phyloP scores from a whole-genome alignment of 331 rosid species.

The Acacia pycnantha region DNA sequence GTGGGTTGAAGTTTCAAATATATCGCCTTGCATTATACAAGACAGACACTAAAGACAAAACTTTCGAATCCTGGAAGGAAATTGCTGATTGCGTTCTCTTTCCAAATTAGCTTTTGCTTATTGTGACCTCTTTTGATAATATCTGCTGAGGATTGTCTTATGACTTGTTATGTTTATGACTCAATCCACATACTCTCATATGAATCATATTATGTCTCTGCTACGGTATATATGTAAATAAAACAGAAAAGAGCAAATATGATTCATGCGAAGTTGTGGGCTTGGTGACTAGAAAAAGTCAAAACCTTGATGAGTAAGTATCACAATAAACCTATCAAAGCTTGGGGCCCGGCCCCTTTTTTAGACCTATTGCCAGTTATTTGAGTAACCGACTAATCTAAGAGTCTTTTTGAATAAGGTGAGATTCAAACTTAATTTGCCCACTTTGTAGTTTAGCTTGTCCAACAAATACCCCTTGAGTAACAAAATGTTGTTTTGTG shows the following conservation, averaged over 20 bases:
- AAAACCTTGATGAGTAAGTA: background rate
- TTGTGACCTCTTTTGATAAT: background rate
- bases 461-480: too few relatives aligned
- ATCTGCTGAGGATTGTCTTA: background rate
- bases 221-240: background rate
- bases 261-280: background rate
- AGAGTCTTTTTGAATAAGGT: too few relatives aligned
- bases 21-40: conserved; percentile 74
- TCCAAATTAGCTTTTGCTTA: conserved; percentile 34
- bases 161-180: background rate
- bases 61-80: conserved; percentile 85
- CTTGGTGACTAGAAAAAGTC: background rate
- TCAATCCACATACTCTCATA: background rate
- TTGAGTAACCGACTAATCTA: too few relatives aligned
- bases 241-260: background rate
- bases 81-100: conserved; percentile 60
- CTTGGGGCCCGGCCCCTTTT: too few relatives aligned
- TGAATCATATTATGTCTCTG: background rate
- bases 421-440: too few relatives aligned
- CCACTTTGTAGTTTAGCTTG: too few relatives aligned
- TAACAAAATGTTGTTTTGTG: background rate
- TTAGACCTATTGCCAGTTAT: too few relatives aligned
- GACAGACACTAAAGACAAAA: conserved; percentile 69
- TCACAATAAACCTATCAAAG: background rate
- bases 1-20: conserved; percentile 57